phyloP scores from a whole-genome alignment of 768 basidiomycete species.

The Auriscalpium vulgare region DNA sequence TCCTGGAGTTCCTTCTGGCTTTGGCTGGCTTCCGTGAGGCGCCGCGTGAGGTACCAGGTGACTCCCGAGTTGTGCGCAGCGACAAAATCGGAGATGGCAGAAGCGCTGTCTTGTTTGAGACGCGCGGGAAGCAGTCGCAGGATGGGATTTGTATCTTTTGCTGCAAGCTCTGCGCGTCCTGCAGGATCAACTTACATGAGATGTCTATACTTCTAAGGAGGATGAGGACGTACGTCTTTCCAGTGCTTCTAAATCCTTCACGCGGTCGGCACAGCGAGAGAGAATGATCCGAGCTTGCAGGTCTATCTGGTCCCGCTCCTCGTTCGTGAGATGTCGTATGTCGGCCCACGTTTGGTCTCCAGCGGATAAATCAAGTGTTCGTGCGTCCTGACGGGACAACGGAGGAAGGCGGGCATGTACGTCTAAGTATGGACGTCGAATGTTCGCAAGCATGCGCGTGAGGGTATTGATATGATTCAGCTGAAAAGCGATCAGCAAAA shows the following conservation, averaged over 20 bases:
- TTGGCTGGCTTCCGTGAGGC: conserved; percentile 73
- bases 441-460: conserved; percentile 60
- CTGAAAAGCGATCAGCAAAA: conserved; percentile 28
- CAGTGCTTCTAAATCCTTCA: conserved; percentile 78
- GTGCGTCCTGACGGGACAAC: conserved; percentile 40
- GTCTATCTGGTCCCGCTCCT: conserved; percentile 95
- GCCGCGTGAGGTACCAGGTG: conserved; percentile 82
- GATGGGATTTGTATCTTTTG: conserved; percentile 57
- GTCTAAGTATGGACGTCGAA: conserved; percentile 85
- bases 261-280: conserved; percentile 76
- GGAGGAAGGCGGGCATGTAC: conserved; percentile 54
- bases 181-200: conserved; percentile 11
- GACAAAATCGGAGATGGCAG: conserved; percentile 58
- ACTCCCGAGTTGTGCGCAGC: conserved; percentile 92
- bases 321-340: conserved; percentile 70
- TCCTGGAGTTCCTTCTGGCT: conserved; percentile 86
- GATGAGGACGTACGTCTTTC: conserved; percentile 69
- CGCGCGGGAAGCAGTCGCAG: conserved; percentile 65
- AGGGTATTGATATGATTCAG: conserved; percentile 66
- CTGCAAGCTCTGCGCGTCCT: conserved; percentile 64
- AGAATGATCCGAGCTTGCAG: conserved; percentile 83
- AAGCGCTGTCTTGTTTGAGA: conserved; percentile 44
- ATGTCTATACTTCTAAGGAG: conserved; percentile 5
- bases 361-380: conserved; percentile 44
- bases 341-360: conserved; percentile 47